phyloP scores from a whole-genome alignment of 805 yeast genomes.

The Ogataea naganishii region DNA sequence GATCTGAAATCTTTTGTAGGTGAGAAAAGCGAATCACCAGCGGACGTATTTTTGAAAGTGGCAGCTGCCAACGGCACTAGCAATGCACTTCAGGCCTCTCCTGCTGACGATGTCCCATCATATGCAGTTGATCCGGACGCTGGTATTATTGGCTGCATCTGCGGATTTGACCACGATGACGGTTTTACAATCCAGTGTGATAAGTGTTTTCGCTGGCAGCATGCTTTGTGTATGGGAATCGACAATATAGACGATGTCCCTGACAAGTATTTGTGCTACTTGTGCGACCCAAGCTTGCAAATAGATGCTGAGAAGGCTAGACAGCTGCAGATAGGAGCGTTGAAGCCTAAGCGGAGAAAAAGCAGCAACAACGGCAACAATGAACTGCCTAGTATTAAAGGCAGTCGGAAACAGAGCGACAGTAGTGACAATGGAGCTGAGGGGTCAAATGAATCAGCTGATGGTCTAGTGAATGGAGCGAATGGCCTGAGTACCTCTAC shows the following conservation, averaged over 20 bases:
- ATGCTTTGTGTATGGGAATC: slow-evolving; percentile 83
- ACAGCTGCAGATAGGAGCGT: slow-evolving; percentile 23
- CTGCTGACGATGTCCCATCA: slow-evolving; percentile 20
- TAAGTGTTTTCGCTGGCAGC: slow-evolving; percentile 90
- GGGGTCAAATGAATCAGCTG: too few species aligned
- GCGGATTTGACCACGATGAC: slow-evolving; percentile 81
- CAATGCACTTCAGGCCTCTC: too few species aligned
- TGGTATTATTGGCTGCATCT: slow-evolving; percentile 83
- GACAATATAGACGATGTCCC: slow-evolving; percentile 67
- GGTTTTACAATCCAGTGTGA: slow-evolving; percentile 96
- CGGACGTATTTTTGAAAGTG: too few species aligned
- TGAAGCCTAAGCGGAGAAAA: slow-evolving; percentile 23
- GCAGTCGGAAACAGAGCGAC: too few species aligned
- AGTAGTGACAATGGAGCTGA: too few species aligned
- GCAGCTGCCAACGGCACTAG: too few species aligned
- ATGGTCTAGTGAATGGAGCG: too few species aligned
- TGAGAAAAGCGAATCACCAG: too few species aligned
- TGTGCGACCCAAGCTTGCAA: slow-evolving; percentile 45
- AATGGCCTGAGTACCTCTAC: too few species aligned
- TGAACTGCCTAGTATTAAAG: too few species aligned
- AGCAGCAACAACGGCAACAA: slow-evolving; percentile 10
- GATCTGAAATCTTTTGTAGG: too few species aligned
- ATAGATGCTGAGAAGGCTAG: slow-evolving; percentile 31
- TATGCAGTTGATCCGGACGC: slow-evolving; percentile 73
- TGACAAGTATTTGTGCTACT: slow-evolving; percentile 72